Evolutionary conservation across 192 early-diverging fungal genomes (phyloP).

Genomic region (Allomyces javanicus): DNA sequence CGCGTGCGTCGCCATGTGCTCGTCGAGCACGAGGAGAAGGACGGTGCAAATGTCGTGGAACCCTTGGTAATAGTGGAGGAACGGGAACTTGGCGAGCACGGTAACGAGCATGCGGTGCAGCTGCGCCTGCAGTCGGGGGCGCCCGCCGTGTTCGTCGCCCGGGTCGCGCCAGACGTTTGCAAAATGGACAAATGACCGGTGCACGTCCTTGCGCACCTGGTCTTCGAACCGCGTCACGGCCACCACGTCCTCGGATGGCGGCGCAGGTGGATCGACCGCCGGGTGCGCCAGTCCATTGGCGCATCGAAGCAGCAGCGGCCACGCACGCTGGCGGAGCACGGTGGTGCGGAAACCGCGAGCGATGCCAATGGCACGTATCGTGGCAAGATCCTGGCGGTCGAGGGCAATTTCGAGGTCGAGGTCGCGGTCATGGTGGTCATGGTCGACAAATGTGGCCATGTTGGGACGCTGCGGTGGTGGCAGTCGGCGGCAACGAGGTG

Average conservation of each 20-base stretch:
- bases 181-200: background rate
- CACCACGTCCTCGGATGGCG: background rate
- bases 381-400: background rate
- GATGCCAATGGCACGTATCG: background rate
- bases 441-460: too few species aligned
- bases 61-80: conserved; percentile 20
- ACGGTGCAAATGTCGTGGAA: conserved; percentile 17
- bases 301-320: background rate
- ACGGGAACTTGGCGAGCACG: too few species aligned
- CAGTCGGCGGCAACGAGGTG: too few species aligned
- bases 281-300: too few species aligned
- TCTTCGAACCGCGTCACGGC: background rate
- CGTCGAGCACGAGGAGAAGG: conserved; percentile 10
- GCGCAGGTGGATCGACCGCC: too few species aligned
- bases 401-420: background rate
- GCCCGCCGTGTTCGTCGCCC: too few species aligned
- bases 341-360: background rate
- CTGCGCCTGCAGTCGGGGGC: too few species aligned
- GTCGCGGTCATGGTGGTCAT: too few species aligned
- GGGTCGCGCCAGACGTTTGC: background rate
- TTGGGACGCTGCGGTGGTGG: too few species aligned
- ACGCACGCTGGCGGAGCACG: background rate
- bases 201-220: background rate
- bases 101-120: too few species aligned
- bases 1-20: conserved; percentile 1